Conservation (phyloP, 805 yeast species). For the Saccharomycopsis vini region DNA sequence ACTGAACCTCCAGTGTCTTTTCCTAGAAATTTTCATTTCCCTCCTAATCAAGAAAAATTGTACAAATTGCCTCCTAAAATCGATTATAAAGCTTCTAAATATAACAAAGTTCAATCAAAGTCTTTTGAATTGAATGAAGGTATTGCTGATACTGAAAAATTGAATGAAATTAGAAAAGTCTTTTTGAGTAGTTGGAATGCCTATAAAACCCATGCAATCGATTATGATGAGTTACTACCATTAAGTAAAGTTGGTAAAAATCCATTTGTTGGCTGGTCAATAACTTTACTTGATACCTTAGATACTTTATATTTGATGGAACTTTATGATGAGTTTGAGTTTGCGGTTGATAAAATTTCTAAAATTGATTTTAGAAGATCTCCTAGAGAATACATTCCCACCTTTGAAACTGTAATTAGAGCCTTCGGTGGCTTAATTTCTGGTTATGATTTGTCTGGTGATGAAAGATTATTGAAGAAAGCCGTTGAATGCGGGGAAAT, state of each 20-base stretch:
- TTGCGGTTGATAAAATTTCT: slow-evolving; percentile 30
- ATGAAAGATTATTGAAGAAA: slow-evolving; percentile 28
- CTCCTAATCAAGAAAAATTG: slow-evolving; percentile 1
- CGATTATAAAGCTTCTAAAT: slow-evolving; percentile 14
- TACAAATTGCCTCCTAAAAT: slow-evolving; percentile 13
- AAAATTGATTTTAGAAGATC: slow-evolving; percentile 32
- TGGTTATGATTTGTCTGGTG: slow-evolving; percentile 40
- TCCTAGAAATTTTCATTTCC: slow-evolving; percentile 10
- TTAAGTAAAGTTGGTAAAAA: slow-evolving; percentile 27
- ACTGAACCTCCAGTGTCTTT: slow-evolving; percentile 7
- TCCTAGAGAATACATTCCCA: slow-evolving; percentile 34
- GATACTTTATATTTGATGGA: slow-evolving; percentile 44
- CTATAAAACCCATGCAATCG: slow-evolving; percentile 35
- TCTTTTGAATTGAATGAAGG: slow-evolving; percentile 26
- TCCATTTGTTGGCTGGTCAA: slow-evolving; percentile 43
- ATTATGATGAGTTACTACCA: slow-evolving; percentile 39
- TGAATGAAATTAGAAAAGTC: slow-evolving; percentile 28
- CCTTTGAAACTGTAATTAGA: slow-evolving; percentile 44
- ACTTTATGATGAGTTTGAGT: slow-evolving; percentile 30
- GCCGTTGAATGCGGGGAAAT: slow-evolving; percentile 41
- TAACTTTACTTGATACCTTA: slow-evolving; percentile 41
- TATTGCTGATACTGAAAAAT: slow-evolving; percentile 22
- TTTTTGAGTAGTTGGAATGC: slow-evolving; percentile 36
- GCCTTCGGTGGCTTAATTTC: slow-evolving; percentile 45
- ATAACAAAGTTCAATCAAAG: slow-evolving; percentile 26